Percentiles rank a stretch among this genome's conserved stretches.
These are phyloP conservation scores for Halenospora varia DNA, from an alignment of 495 filamentous ascomycete genomes.

Conservation along the genomic window DNA sequence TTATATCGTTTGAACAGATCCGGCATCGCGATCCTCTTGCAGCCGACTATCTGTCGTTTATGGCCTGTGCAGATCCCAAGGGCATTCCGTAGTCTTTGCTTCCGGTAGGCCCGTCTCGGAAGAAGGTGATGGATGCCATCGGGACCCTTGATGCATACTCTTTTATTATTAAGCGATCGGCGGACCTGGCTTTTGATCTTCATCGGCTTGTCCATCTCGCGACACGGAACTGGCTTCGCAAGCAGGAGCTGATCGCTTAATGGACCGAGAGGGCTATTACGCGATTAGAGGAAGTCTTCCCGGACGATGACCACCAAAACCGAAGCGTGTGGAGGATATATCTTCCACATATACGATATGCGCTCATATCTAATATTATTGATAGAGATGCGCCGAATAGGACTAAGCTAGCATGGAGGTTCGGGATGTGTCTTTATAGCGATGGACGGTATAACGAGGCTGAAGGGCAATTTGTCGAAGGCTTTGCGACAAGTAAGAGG, in stretches of 20 bases:
- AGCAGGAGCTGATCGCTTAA: constrained; percentile 20
- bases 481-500: constrained; percentile 6
- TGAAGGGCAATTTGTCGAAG: background rate
- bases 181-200: constrained; percentile 24
- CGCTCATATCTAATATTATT: constrained; percentile 18
- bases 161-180: no score
- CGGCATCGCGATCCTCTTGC: constrained; percentile 28
- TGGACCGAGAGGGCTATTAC: constrained; percentile 31
- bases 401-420: background rate
- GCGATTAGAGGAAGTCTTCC: constrained; percentile 29
- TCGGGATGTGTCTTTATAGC: background rate
- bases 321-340: constrained; percentile 33
- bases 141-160: constrained; percentile 38
- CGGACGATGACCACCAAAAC: constrained; percentile 27
- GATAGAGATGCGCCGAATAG: background rate
- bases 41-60: constrained; percentile 21
- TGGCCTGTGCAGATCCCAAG: constrained; percentile 16
- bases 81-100: constrained; percentile 19
- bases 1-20: constrained; percentile 31
- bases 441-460: constrained; percentile 23
- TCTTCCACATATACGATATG: constrained; percentile 34
- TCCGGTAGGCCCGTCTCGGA: constrained; percentile 1
- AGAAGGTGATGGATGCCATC: constrained; percentile 26
- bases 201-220: constrained; percentile 45
- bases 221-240: constrained; percentile 37